These are phyloP conservation scores for Thalassiosira oceanica DNA, from an alignment of 352 stramenopile species.

Conservation along the genomic window DNA sequence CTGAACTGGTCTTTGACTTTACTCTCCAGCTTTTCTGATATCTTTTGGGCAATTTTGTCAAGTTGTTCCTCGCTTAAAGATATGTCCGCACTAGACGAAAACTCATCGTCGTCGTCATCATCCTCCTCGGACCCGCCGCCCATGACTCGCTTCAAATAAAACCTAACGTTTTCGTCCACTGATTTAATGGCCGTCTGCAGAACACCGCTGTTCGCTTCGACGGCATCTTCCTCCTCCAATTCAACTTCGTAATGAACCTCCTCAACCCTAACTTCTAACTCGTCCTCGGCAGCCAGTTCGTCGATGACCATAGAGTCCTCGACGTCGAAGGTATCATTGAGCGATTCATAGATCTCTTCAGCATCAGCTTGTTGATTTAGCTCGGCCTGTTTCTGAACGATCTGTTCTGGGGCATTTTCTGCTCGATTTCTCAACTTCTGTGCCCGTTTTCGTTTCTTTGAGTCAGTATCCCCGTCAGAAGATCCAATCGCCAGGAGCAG, in stretches of 20 bases:
- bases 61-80: constrained; percentile 31
- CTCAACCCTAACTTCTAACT: constrained; percentile 27
- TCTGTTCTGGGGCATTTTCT: constrained; percentile 15
- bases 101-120: constrained; percentile 12
- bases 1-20: too few relatives aligned
- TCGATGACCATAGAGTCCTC: not conserved
- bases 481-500: too few relatives aligned
- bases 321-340: not conserved
- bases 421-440: constrained; percentile 28
- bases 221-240: constrained; percentile 28
- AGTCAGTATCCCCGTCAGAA: not conserved
- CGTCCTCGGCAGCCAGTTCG: constrained; percentile 16
- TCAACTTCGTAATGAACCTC: constrained; percentile 22
- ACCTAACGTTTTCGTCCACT: constrained; percentile 39
- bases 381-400: constrained; percentile 15
- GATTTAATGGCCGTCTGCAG: constrained; percentile 26
- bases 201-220: constrained; percentile 38
- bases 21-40: too few relatives aligned
- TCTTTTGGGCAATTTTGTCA: constrained; percentile 33
- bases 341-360: constrained; percentile 10
- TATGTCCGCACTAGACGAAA: constrained; percentile 19
- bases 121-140: constrained; percentile 18
- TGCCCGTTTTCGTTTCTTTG: constrained; percentile 15
- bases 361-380: constrained; percentile 10
- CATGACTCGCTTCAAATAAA: constrained; percentile 35